These are phyloP conservation scores for Venturia asperata DNA, from an alignment of 2,329 filamentous ascomycete species.

Conservation along the genomic window DNA sequence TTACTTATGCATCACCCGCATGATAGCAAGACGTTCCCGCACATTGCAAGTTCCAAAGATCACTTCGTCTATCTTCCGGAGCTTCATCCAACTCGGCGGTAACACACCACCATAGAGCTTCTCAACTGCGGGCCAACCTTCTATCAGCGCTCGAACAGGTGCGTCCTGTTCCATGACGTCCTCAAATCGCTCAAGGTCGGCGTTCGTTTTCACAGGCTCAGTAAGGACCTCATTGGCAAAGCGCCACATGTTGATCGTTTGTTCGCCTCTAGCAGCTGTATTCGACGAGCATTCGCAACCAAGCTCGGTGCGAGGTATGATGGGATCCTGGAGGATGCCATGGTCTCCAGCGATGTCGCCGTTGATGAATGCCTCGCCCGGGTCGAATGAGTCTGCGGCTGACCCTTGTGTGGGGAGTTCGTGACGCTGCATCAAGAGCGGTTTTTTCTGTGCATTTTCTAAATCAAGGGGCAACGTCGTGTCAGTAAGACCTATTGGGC, in stretches of 20 bases:
- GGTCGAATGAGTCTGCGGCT: conserved; percentile 1
- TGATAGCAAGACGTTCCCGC: conserved; percentile 15
- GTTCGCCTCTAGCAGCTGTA: not conserved
- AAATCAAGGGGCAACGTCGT: not conserved
- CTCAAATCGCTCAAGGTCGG: conserved; percentile 12
- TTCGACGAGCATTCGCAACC: conserved; percentile 13
- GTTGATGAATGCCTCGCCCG: not conserved
- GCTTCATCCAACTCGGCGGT: conserved; percentile 14
- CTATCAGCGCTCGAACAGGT: conserved; percentile 18
- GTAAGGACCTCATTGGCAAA: conserved; percentile 14
- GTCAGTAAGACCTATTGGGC: not conserved
- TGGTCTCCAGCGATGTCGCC: not conserved
- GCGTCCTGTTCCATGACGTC: conserved; percentile 15
- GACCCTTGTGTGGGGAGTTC: not conserved
- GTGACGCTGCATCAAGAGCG: not conserved
- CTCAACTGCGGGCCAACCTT: conserved; percentile 17
- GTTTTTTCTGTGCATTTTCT: not conserved
- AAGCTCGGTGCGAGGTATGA: conserved; percentile 1
- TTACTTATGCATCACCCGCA: conserved; percentile 16
- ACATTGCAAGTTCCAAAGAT: conserved; percentile 14
- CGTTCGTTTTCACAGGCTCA: not conserved
- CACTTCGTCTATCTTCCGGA: conserved; percentile 16
- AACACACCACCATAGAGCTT: conserved; percentile 4
- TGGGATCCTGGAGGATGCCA: not conserved
- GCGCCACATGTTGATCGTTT: conserved; percentile 16